A percentile compares a stretch with the other conserved stretches of the same genome.
These are phyloP conservation scores for Polychytrium aggregatum DNA, from an alignment of 192 early-diverging fungal species.

Conservation along the genomic window DNA sequence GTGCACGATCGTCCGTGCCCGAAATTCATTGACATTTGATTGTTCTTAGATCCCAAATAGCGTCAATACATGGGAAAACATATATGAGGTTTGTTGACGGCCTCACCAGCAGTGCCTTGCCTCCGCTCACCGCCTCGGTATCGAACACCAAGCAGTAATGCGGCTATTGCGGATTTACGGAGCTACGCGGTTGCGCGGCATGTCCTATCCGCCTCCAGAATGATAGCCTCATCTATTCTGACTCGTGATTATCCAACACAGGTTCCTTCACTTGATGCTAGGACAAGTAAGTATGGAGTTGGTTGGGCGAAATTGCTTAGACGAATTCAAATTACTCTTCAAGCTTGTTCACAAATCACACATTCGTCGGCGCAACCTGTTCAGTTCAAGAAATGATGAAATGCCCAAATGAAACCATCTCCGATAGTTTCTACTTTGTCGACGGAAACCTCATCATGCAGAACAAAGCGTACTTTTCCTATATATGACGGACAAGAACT, in stretches of 20 bases:
- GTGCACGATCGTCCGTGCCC: neutral
- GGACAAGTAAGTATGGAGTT: conserved; percentile 11
- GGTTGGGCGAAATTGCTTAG: too few species aligned
- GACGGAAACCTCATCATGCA: conserved; percentile 42
- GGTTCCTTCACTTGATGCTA: conserved; percentile 14
- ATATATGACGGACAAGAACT: conserved; percentile 3
- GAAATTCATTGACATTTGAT: too few species aligned
- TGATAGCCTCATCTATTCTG: too few species aligned
- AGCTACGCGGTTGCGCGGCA: too few species aligned
- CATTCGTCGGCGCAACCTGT: too few species aligned
- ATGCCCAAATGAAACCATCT: conserved; percentile 20
- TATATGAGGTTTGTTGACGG: conserved; percentile 27
- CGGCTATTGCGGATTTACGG: too few species aligned
- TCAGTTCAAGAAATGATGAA: conserved; percentile 37
- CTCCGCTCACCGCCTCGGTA: too few species aligned
- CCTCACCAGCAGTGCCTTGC: conserved; percentile 1
- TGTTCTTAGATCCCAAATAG: conserved; percentile 39
- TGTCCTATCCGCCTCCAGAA: too few species aligned
- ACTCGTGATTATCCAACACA: too few species aligned
- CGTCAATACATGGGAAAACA: conserved; percentile 40
- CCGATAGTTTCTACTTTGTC: conserved; percentile 51
- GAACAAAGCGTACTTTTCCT: conserved; percentile 39
- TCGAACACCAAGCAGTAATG: too few species aligned
- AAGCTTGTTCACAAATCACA: too few species aligned
- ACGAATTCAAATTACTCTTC: too few species aligned